Evolutionary conservation across 2,329 filamentous ascomycete genomes (phyloP), one percentile per base, ranked within the genome.

Genomic region (Claviceps purpurea): DNA sequence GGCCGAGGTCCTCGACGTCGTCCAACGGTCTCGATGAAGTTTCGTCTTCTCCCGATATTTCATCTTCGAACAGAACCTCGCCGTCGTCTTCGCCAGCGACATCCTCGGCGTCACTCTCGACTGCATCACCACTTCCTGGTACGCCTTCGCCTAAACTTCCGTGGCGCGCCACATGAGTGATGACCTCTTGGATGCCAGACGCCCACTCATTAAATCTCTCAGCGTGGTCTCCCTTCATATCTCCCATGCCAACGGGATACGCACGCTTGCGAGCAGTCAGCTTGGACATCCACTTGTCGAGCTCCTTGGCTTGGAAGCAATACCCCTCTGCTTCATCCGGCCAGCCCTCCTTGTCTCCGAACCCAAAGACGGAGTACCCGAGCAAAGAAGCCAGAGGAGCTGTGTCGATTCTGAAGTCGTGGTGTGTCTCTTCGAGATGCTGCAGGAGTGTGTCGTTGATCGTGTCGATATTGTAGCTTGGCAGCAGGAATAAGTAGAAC

Each of bases 201-300:
- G 77, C 73, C 91, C 91, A 98, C 64, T 95, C 89, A 38, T 76
- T 68, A 51, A 97, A 66, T 26, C 85, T 74, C 48, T 77, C 68
- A 20, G 74, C 70, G 20, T 82, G 79, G 63, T 93, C 85, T n/a
- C 70, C 75, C 68, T 89, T 94, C 53, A 86, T 79, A 67, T 97
- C 89, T 2, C 86, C 89, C 75, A 91, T 84, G 4, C 93, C 93
- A 6, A 97, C 73, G 0, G 91, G 91, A 61, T 85, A 97, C 1
- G 89, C 90, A 63, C 90, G 77, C 70, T 91, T 95, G 56, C 85
- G 79, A 1, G 80, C 84, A 0, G 90, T 95, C 61, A 98, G 70
- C 64, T 89, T 94, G n/a, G 91, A 89, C 86, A 98, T 87, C 91
- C 93, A 97, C 64, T 82, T 89, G 65, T 98, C 91, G 3, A 94